Conservation (phyloP, 768 basidiomycete species). For the Termitomyces sp. region DNA sequence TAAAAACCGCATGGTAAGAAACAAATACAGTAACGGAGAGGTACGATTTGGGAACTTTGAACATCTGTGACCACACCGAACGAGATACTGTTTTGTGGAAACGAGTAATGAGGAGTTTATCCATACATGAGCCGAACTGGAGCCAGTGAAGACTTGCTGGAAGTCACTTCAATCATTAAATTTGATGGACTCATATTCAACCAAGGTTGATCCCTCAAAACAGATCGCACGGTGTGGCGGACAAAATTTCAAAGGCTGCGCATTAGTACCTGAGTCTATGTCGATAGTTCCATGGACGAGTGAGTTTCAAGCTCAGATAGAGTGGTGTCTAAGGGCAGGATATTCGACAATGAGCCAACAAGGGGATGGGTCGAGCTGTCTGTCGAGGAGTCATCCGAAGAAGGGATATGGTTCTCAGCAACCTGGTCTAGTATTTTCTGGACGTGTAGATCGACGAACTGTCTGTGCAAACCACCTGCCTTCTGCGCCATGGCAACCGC, state of each 20-base stretch:
- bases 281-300: background rate
- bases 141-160: background rate
- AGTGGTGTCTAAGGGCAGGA: background rate
- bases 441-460: slow-evolving; percentile 75
- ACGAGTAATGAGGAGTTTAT: background rate
- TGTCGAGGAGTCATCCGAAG: background rate
- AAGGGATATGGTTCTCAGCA: slow-evolving; percentile 27
- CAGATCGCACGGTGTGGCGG: background rate
- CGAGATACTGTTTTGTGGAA: background rate
- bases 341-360: background rate
- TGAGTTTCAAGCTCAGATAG: background rate
- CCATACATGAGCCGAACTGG: background rate
- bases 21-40: background rate
- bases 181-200: background rate
- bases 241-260: background rate
- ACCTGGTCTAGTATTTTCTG: slow-evolving; percentile 73
- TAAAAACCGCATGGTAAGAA: background rate
- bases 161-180: background rate
- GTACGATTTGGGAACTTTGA: background rate
- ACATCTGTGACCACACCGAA: background rate
- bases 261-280: background rate
- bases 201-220: background rate
- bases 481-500: slow-evolving; percentile 25
- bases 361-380: background rate
- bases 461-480: slow-evolving; percentile 43